Base-by-base conservation (phyloP, 306 rosid genomes). In the Prunus armeniaca region DNA sequence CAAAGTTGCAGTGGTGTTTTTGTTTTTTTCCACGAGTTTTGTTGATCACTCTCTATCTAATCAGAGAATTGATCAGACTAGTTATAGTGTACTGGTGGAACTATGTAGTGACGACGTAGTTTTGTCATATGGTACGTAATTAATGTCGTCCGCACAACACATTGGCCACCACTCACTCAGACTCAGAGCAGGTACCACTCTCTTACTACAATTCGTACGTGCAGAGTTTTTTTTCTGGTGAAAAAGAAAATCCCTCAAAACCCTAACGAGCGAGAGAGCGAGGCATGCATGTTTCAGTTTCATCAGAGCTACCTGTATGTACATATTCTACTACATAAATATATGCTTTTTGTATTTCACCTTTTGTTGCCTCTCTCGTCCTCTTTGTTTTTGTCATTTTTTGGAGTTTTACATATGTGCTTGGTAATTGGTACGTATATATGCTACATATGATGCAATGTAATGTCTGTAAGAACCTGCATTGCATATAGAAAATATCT, bases 1-100 rank as follows among this genome's bases (percentile, higher is more conserved):
- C 82, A 72, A 63, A 50, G 67, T 58, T 65, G 78, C 63, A 66
- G 84, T 56, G 78, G 65, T 65, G n/a, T 82, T 50, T 50, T 73
- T 74, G n/a, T 46, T 52, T 72, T 60, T 19, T 65, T 17, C 22
- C 67, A 30, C 45, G 9, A 41, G 11, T 63, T 61, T 61, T 27
- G 65, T 24, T 61, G 65, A 13, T 12, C 22, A 30, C 41, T 63
- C 45, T 28, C 67, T 15, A 63, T 30, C 67, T 28, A 30, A 28
- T 30, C 46, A 30, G 45, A 63, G 67, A 63, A 30, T 63, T 30
- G 67, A 30, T 15, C 67, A 63, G 67, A 63, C 15, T 14, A 30
- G 67, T 63, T 18, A 12, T n/a, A 14, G 9, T 32, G 67, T 17
- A 28, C 67, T 28, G 38, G 18, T 13, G 65, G 65, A 60, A 60